phyloP scores from a whole-genome alignment of 2,329 filamentous ascomycete species.

The Pseudophaeomoniella oleicola region DNA sequence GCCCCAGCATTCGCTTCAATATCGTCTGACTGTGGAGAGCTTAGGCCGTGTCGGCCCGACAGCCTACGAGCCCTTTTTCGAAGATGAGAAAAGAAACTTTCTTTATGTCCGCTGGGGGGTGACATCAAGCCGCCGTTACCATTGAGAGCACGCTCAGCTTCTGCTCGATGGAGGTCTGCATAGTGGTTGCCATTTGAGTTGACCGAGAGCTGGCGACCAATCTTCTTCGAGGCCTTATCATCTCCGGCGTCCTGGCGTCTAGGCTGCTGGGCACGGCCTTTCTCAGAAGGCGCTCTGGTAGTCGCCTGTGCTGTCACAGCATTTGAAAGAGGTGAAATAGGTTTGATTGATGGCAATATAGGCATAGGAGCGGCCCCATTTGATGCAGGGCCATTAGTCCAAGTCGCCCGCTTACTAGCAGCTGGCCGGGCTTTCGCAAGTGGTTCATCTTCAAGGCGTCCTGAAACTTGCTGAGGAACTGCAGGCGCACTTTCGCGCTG shows the following conservation, averaged over 20 bases:
- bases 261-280: constrained; percentile 30
- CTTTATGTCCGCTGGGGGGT: constrained; percentile 66
- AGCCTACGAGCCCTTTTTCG: constrained; percentile 84
- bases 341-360: constrained; percentile 84
- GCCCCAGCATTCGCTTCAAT: constrained; percentile 87
- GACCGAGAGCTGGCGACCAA: constrained; percentile 84
- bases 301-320: constrained; percentile 80
- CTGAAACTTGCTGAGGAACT: constrained; percentile 26
- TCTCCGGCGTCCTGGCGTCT: constrained; percentile 19
- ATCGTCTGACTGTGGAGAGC: constrained; percentile 70
- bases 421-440: constrained; percentile 39
- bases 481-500: constrained; percentile 56
- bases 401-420: constrained; percentile 74
- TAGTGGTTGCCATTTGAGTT: constrained; percentile 90
- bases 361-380: constrained; percentile 80
- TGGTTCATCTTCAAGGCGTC: constrained; percentile 29
- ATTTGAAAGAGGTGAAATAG: constrained; percentile 92
- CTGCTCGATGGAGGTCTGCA: constrained; percentile 73
- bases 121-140: constrained; percentile 63
- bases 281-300: constrained; percentile 42
- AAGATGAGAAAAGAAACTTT: constrained; percentile 96
- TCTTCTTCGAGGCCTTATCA: constrained; percentile 69
- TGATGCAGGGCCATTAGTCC: constrained; percentile 59
- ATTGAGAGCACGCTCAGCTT: constrained; percentile 80
- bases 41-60: constrained; percentile 76